These are phyloP conservation scores for Podaxis sp. DNA, from an alignment of 768 basidiomycete species.

Conservation along the genomic window DNA sequence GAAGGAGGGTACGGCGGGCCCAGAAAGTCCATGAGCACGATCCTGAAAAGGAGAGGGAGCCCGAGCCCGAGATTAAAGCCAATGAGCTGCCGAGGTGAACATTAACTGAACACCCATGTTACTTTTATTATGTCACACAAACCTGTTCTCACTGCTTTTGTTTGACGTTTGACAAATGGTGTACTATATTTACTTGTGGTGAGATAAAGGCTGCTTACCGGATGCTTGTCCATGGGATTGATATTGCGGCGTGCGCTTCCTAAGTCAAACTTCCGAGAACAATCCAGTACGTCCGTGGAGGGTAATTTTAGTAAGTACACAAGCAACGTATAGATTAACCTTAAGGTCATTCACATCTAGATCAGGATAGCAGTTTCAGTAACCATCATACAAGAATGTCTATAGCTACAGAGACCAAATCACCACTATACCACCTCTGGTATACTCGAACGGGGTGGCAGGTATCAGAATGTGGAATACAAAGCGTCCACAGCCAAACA, in stretches of 20 bases:
- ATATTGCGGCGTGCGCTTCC: too few species aligned
- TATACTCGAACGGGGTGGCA: not conserved
- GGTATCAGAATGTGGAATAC: not conserved
- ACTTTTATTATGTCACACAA: not conserved
- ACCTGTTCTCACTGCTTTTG: not conserved
- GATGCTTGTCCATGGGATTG: too few species aligned
- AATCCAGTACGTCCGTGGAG: not conserved
- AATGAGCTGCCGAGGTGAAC: not conserved
- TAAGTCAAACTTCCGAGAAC: too few species aligned
- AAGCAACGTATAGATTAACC: not conserved
- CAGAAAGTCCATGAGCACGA: not conserved
- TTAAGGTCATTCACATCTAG: not conserved
- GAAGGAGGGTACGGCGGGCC: not conserved
- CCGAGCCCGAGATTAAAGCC: not conserved
- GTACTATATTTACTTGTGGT: not conserved
- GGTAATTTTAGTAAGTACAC: not conserved
- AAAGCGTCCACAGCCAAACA: too few species aligned
- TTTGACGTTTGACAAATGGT: not conserved
- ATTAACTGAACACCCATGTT: not conserved
- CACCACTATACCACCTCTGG: not conserved
- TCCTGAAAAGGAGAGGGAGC: not conserved
- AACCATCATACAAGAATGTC: not conserved
- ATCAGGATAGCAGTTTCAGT: not conserved
- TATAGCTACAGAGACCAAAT: not conserved
- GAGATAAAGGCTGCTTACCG: too few species aligned